These are phyloP conservation scores for Starmerella kuoi DNA, from an alignment of 805 yeast genomes.

Conservation along the genomic window DNA sequence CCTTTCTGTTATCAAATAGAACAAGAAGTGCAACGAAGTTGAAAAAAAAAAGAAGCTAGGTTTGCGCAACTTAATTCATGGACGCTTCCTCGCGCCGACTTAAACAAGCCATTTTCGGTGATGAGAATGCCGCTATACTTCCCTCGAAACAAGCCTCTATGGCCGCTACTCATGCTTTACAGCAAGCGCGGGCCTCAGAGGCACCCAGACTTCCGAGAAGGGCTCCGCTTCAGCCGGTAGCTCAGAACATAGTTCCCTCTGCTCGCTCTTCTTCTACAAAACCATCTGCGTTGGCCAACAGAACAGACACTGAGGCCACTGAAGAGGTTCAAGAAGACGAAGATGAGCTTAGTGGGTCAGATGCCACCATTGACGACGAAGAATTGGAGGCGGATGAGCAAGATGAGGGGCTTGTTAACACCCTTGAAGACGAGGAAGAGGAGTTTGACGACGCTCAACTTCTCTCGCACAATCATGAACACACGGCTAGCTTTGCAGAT, in stretches of 20 bases:
- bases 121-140: conserved; percentile 15
- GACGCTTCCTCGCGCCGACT: conserved; percentile 15
- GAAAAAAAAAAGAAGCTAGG: too few relatives aligned
- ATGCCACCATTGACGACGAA: conserved; percentile 19
- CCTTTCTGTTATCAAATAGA: too few relatives aligned
- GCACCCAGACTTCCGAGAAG: conserved; percentile 12
- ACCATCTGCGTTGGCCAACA: background rate
- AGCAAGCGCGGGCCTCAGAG: conserved; percentile 12
- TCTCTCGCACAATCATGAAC: conserved; percentile 19
- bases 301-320: background rate
- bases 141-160: conserved; percentile 16
- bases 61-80: too few relatives aligned
- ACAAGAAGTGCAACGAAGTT: too few relatives aligned
- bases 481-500: conserved; percentile 19
- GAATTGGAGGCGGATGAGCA: background rate
- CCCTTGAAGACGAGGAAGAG: conserved; percentile 4
- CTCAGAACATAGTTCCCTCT: conserved; percentile 5
- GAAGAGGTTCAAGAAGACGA: background rate
- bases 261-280: conserved; percentile 1
- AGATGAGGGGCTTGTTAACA: conserved; percentile 4
- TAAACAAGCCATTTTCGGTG: conserved; percentile 5
- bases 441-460: conserved; percentile 19
- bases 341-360: conserved; percentile 10
- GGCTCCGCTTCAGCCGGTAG: conserved; percentile 14
- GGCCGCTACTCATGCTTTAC: conserved; percentile 12